Evolutionary conservation across 768 basidiomycete genomes (phyloP).

Genomic region (Pholiota microspora): DNA sequence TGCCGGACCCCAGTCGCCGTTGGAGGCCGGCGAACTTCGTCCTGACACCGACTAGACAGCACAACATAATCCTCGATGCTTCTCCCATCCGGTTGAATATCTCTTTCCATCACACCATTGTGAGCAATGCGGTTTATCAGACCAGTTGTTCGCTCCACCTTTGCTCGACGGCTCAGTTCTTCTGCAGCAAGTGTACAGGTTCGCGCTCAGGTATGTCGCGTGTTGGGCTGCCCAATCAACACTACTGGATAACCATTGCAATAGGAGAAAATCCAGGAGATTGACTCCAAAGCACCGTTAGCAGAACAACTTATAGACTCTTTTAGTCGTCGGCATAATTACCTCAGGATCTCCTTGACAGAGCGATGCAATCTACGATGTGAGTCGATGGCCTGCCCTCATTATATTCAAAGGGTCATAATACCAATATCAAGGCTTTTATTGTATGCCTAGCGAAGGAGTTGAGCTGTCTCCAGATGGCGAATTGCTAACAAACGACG

Average conservation of each 20-base stretch:
- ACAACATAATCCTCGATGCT: background rate
- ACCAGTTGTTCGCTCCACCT: background rate
- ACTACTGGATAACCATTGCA: background rate
- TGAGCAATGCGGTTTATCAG: background rate
- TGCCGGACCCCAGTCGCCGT: background rate
- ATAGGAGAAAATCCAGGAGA: slow-evolving; percentile 54
- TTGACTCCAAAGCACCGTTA: slow-evolving; percentile 47
- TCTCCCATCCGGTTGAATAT: background rate
- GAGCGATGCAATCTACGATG: slow-evolving; percentile 89
- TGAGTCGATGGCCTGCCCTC: slow-evolving; percentile 34
- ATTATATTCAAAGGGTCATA: too few species aligned
- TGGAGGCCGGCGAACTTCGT: background rate
- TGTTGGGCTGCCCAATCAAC: background rate
- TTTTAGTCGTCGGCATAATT: slow-evolving; percentile 71
- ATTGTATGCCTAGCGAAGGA: slow-evolving; percentile 88
- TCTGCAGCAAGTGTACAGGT: background rate
- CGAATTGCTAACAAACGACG: slow-evolving; percentile 72
- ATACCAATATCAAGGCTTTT: slow-evolving; percentile 68
- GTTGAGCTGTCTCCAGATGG: slow-evolving; percentile 68
- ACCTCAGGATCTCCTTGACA: slow-evolving; percentile 85
- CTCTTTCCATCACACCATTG: background rate
- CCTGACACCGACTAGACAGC: background rate
- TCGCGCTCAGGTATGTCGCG: slow-evolving; percentile 6
- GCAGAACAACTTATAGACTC: slow-evolving; percentile 62
- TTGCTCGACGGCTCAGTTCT: background rate